Evolutionary conservation across 805 yeast species (phyloP).

Genomic region (Metschnikowia santaceciliae): DNA sequence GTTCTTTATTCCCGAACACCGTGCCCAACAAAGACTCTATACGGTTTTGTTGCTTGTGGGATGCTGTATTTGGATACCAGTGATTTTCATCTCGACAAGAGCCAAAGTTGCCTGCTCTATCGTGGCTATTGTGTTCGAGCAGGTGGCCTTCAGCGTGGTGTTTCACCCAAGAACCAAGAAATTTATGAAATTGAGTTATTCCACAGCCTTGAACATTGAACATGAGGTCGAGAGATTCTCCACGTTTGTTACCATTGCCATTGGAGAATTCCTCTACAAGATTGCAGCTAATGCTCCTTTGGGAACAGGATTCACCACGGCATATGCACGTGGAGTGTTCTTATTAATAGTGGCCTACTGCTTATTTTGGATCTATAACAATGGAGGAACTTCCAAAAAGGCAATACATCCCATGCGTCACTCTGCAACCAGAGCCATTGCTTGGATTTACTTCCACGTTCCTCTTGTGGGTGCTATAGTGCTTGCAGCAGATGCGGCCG

Average conservation of each 20-base stretch:
- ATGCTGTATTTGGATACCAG: conserved; percentile 46
- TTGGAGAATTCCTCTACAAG: conserved; percentile 59
- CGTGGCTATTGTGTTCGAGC: conserved; percentile 41
- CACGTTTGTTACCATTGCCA: conserved; percentile 58
- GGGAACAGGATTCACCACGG: conserved; percentile 41
- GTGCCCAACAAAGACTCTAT: conserved; percentile 47
- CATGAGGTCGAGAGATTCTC: conserved; percentile 62
- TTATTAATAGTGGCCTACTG: conserved; percentile 46
- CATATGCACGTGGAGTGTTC: conserved; percentile 47
- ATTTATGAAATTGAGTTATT: conserved; percentile 38
- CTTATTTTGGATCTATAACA: conserved; percentile 51
- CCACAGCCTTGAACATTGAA: conserved; percentile 62
- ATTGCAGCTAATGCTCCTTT: conserved; percentile 49
- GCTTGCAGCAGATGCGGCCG: conserved; percentile 58
- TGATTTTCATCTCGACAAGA: conserved; percentile 45
- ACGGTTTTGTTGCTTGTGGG: conserved; percentile 29
- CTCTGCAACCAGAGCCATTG: conserved; percentile 41
- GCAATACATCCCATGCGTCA: conserved; percentile 56
- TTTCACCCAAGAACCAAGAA: conserved; percentile 49
- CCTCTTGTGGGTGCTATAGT: conserved; percentile 50
- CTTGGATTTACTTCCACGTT: conserved; percentile 46
- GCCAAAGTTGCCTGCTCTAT: conserved; percentile 46
- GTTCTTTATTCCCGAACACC: conserved; percentile 45
- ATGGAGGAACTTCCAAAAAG: conserved; percentile 46
- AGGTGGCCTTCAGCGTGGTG: conserved; percentile 28